Evolutionary conservation across 352 stramenopile species (phyloP), one percentile per base, ranked within the genome.

Genomic region (Phytopythium vexans): DNA sequence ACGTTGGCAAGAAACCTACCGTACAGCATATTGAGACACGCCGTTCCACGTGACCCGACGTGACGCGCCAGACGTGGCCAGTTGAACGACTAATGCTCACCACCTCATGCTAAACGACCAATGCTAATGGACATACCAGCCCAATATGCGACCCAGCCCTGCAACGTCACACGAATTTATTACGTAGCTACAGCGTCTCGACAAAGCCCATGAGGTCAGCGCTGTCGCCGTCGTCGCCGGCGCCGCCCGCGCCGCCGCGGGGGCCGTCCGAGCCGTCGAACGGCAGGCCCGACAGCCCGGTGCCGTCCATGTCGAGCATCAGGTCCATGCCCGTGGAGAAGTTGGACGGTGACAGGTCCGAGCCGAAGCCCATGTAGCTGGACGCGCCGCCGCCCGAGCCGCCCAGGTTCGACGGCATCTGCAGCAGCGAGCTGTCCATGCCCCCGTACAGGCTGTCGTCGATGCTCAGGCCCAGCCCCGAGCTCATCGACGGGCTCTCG

Each of bases 141-240:
- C 21, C 21, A 27, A 27, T 27, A 27, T 27, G 21, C 21, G 21
- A 27, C 21, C 21, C 21, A 27, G 21, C 21, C 2, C 21, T 27
- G 21, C 21, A 27, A 27, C 21, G 21, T 27, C 21, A 27, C 21
- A 27, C 21, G 21, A 27, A 27, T 27, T 27, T 27, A 27, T 27
- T 27, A 27, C 21, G 21, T 27, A 27, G 21, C 21, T 27, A 27
- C 50, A 90, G 68, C 54, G 76, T 68, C 65, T 90, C 77, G 48
- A 89, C 81, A 56, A 90, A 87, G 43, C 64, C 78, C 74, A 90
- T 87, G 41, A 91, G 62, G 56, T 91, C 78, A 37, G 71, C 72
- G 52, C 64, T 70, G 52, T 86, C 77, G 43, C 74, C 72, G 38
- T 64, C 60, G 54, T 64, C 60, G 21, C 61, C 57, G 15, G 59